Base-by-base conservation (phyloP, 2,329 filamentous ascomycete species). In the Claviceps sp. region DNA sequence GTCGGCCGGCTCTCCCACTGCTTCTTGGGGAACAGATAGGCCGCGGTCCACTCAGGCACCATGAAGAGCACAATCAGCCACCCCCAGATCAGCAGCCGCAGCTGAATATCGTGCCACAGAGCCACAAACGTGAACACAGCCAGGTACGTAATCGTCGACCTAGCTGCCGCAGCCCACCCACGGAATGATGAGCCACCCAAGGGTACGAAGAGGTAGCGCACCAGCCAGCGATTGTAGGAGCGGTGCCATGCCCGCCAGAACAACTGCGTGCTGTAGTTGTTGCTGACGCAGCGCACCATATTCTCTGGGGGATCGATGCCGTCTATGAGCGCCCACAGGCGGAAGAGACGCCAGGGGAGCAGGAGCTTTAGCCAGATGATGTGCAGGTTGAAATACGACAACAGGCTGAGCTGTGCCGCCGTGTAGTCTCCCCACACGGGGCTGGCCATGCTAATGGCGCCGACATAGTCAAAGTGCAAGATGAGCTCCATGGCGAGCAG, bases 241-340 rank as follows among this genome's bases (percentile, higher is more conserved):
- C 90, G 84, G 69, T 98, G 93, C 94, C 94, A 98, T 36, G 82
- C 84, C 56, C 93, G 87, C 93, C 93, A 98, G 71, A 98, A 98
- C 20, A 84, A 83, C 42, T 90, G 77, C 0, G 89, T 85, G 57
- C 85, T 90, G 72, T 90, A 96, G 67, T 97, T 97, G 72, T 98
- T 82, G 63, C 84, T 90, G 70, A 96, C 89, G 69, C 94, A 98
- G 59, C 93, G 87, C 51, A 96, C 80, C 89, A 98, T 96, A 71
- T 98, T 98, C 70, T 98, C 93, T 0, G 93, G 91, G 0, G 93
- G 89, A 63, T 98, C 93, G 59, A 98, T 81, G 55, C 87, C 88
- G 65, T 98, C 93, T 16, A 90, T 65, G 4, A 98, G 77, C 0
- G 88, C 77, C 93, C 93, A 98, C n/a, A 98, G 81, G 4, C 94